Conservation (phyloP, 306 rosid genomes). For the Sindora glabra region DNA sequence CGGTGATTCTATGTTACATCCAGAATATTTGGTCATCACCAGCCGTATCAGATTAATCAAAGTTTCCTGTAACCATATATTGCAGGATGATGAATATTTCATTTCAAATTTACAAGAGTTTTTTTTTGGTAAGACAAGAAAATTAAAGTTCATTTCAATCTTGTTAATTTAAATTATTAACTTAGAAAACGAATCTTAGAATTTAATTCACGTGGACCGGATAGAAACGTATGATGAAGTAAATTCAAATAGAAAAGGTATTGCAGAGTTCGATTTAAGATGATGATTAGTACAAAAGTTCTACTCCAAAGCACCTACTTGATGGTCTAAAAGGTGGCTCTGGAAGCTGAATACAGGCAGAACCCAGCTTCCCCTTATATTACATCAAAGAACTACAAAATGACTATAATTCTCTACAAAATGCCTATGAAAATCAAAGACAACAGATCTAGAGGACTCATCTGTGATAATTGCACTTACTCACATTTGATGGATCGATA, state of each 20-base stretch:
- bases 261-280: neutral
- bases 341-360: slow-evolving; percentile 18
- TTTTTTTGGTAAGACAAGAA: too few relatives aligned
- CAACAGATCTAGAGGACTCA: neutral
- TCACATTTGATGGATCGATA: slow-evolving; percentile 58
- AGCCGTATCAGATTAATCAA: too few relatives aligned
- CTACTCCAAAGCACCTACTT: slow-evolving; percentile 13
- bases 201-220: too few relatives aligned
- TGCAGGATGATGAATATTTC: too few relatives aligned
- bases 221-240: too few relatives aligned
- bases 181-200: too few relatives aligned
- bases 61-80: too few relatives aligned
- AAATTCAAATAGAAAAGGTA: neutral
- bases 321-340: slow-evolving; percentile 22
- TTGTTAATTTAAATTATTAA: too few relatives aligned
- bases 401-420: slow-evolving; percentile 24
- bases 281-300: slow-evolving; percentile 35
- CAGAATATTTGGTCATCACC: too few relatives aligned
- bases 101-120: too few relatives aligned
- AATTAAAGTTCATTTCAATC: too few relatives aligned
- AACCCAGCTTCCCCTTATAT: slow-evolving; percentile 9
- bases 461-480: slow-evolving; percentile 18
- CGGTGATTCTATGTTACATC: too few relatives aligned
- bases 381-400: slow-evolving; percentile 34
- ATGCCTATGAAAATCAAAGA: slow-evolving; percentile 16